Conservation (phyloP, 352 stramenopile species). For the Globisporangium cederbergense region DNA sequence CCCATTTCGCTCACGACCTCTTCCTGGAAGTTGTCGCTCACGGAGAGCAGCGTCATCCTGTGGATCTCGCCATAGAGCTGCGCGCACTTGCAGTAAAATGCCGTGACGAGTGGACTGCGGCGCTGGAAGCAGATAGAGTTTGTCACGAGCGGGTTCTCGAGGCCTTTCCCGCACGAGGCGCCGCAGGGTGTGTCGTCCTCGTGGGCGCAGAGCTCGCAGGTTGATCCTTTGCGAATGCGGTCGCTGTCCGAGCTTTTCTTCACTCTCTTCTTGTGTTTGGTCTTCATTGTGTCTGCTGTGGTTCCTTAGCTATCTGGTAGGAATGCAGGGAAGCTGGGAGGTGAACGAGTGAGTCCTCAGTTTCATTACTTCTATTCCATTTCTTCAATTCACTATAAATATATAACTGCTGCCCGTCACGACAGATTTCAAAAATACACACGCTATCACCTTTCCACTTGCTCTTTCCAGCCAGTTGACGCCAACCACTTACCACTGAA, state of each 20-base stretch:
- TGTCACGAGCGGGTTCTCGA: constrained; percentile 17
- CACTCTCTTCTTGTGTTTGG: constrained; percentile 13
- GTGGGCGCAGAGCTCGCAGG: constrained; percentile 15
- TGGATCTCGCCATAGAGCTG: constrained; percentile 50
- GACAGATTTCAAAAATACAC: neutral
- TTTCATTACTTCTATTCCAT: constrained; percentile 2
- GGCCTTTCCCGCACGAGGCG: constrained; percentile 8
- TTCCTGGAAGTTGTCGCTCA: constrained; percentile 33
- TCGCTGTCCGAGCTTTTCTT: constrained; percentile 4
- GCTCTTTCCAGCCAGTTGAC: neutral
- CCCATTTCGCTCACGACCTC: constrained; percentile 24
- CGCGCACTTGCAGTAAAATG: constrained; percentile 35
- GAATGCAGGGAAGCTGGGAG: neutral
- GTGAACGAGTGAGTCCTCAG: neutral
- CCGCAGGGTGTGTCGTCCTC: constrained; percentile 14
- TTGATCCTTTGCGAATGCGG: constrained; percentile 9
- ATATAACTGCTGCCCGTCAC: neutral
- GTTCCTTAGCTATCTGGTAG: neutral
- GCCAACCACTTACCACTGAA: neutral
- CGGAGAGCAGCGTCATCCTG: constrained; percentile 13
- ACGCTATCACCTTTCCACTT: neutral
- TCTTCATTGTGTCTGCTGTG: neutral
- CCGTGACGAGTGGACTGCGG: constrained; percentile 20
- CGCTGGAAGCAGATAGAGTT: constrained; percentile 16
- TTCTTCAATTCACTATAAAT: constrained; percentile 4